phyloP scores from a whole-genome alignment of 176 grass and related monocot genomes.

The Aegilops tauschii region DNA sequence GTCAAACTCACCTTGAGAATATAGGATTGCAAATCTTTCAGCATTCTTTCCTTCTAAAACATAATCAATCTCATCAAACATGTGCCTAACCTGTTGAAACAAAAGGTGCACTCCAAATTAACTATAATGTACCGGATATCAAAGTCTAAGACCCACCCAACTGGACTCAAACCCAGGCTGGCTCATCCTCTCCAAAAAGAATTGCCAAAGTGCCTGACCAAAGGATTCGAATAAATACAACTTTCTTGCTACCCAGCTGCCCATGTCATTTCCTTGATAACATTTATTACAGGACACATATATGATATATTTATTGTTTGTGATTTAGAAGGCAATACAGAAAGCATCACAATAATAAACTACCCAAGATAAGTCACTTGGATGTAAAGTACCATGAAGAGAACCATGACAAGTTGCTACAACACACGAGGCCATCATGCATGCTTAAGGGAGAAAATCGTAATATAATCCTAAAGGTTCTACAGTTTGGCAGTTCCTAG shows the following conservation, averaged over 20 bases:
- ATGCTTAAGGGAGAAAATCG: background rate
- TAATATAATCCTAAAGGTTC: background rate
- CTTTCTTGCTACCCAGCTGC: background rate
- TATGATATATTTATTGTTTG: background rate
- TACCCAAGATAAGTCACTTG: background rate
- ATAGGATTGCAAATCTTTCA: slow-evolving; percentile 88
- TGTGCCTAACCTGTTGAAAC: slow-evolving; percentile 82
- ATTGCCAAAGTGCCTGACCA: background rate
- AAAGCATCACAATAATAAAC: slow-evolving; percentile 15
- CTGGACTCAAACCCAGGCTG: background rate
- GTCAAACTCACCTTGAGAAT: slow-evolving; percentile 53
- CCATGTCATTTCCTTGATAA: background rate
- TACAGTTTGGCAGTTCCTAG: background rate
- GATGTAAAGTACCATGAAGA: background rate
- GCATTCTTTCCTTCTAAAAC: slow-evolving; percentile 78
- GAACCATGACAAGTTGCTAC: background rate
- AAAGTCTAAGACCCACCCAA: background rate
- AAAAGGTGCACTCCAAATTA: background rate
- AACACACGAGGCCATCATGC: background rate
- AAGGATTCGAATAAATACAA: background rate
- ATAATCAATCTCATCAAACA: slow-evolving; percentile 99
- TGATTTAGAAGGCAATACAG: background rate
- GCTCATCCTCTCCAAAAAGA: background rate
- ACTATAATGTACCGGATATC: slow-evolving; percentile 1
- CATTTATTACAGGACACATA: background rate